phyloP scores from a whole-genome alignment of 2,329 filamentous ascomycete species.

The Verticillium longisporum region DNA sequence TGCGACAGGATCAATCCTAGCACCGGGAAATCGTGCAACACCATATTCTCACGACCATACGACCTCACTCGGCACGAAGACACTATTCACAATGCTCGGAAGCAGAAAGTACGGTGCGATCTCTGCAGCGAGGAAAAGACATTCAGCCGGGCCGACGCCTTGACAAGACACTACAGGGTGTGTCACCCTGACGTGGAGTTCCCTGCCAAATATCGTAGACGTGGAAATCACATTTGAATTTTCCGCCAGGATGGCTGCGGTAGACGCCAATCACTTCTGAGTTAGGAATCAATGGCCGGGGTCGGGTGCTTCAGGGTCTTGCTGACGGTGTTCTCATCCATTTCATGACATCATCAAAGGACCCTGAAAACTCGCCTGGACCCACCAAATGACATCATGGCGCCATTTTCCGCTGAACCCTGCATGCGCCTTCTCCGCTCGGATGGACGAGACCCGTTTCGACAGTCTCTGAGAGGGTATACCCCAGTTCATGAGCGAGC shows the following conservation, averaged over 20 bases:
- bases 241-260: neutral
- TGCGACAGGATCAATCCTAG: conserved; percentile 92
- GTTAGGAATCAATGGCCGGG: neutral
- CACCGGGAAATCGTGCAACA: conserved; percentile 91
- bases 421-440: neutral
- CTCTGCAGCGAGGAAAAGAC: conserved; percentile 95
- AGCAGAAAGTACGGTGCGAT: conserved; percentile 90
- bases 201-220: conserved; percentile 52
- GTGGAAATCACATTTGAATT: conserved; percentile 9
- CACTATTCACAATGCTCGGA: conserved; percentile 91
- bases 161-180: conserved; percentile 90
- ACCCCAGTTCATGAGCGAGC: neutral
- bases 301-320: neutral
- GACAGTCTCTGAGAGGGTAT: neutral
- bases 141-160: conserved; percentile 89
- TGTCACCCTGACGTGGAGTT: conserved; percentile 86
- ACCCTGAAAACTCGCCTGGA: neutral
- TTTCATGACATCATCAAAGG: neutral
- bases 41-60: conserved; percentile 90
- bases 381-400: neutral
- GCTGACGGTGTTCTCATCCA: neutral
- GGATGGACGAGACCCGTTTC: neutral
- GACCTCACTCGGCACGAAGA: conserved; percentile 95
- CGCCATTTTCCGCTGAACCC: neutral
- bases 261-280: no score